Evolutionary conservation across 1,139 yeast species (phyloP).

Genomic region (Saccharomyces hybrid): DNA sequence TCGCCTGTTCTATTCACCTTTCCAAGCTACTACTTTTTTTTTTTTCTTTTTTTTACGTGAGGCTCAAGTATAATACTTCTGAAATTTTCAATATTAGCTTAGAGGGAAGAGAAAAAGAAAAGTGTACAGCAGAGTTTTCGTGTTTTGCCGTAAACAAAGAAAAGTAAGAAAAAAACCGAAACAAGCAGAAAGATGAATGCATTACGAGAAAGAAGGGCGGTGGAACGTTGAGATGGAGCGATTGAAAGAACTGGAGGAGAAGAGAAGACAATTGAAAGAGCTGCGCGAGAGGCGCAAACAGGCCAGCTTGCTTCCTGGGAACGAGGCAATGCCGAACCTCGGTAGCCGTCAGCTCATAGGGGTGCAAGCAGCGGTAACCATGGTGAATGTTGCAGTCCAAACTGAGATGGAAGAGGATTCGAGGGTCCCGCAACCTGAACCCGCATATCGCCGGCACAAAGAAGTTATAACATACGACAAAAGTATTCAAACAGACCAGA

Average conservation of each 20-base stretch:
- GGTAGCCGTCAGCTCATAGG: neutral
- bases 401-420: conserved; percentile 11
- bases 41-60: neutral
- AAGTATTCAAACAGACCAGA: conserved; percentile 15
- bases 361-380: neutral
- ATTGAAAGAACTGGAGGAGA: conserved; percentile 19
- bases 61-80: neutral
- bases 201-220: neutral
- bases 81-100: neutral
- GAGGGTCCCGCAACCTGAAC: neutral
- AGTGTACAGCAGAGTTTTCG: neutral
- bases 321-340: neutral
- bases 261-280: conserved; percentile 16
- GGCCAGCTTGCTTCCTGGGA: conserved; percentile 4
- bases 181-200: no score
- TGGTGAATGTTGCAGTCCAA: conserved; percentile 15
- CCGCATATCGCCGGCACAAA: neutral
- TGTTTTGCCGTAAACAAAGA: neutral
- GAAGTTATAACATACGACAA: conserved; percentile 18
- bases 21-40: no score
- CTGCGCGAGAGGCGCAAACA: conserved; percentile 17
- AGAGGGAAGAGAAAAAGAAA: neutral
- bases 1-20: neutral
- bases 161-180: neutral
- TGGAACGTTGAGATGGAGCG: conserved; percentile 12